phyloP scores from a whole-genome alignment of 768 basidiomycete species.

The Tephrocybe rancida region DNA sequence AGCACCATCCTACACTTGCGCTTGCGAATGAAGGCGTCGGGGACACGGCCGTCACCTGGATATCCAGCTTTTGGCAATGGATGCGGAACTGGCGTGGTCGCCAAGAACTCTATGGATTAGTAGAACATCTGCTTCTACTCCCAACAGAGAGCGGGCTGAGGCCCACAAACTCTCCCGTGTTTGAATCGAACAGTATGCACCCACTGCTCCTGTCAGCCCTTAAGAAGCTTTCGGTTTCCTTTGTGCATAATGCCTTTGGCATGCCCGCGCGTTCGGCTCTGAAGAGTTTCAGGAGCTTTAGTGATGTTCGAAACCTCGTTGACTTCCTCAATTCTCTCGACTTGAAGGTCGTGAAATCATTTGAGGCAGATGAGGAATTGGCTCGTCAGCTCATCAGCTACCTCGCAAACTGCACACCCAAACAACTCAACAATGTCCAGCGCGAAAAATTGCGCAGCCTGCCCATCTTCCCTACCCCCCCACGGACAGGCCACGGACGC shows the following conservation, averaged over 20 bases:
- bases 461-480: background rate
- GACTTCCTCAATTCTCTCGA: conserved; percentile 31
- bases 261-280: conserved; percentile 21
- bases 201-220: conserved; percentile 22
- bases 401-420: background rate
- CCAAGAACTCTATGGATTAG: conserved; percentile 21
- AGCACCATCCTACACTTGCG: conserved; percentile 24
- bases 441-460: conserved; percentile 11
- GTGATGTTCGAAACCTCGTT: conserved; percentile 26
- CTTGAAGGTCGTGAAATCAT: background rate
- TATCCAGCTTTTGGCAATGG: conserved; percentile 50
- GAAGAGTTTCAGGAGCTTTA: conserved; percentile 17
- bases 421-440: background rate
- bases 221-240: conserved; percentile 30
- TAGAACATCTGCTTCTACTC: conserved; percentile 29
- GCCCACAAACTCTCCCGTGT: conserved; percentile 26
- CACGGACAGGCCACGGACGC: background rate
- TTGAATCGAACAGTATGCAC: conserved; percentile 25
- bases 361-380: background rate
- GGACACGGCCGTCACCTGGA: conserved; percentile 29
- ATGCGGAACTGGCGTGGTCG: conserved; percentile 24
- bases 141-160: conserved; percentile 34
- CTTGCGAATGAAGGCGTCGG: conserved; percentile 18
- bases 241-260: conserved; percentile 31
- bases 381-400: conserved; percentile 1